Evolutionary conservation across 2,329 filamentous ascomycete genomes (phyloP).

Genomic region (Tolypocladium paradoxum): DNA sequence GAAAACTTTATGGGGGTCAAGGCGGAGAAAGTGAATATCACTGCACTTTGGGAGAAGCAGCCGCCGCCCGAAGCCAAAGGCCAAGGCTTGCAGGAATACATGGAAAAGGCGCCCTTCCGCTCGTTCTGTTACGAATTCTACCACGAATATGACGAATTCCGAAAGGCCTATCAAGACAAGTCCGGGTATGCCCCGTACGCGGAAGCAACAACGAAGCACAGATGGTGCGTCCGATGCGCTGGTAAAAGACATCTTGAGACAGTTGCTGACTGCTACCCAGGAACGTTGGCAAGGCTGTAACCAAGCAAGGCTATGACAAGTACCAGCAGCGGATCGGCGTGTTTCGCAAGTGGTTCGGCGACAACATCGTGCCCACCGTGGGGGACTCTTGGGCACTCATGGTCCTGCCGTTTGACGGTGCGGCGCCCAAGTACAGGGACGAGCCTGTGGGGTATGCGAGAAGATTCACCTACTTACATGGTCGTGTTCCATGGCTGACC

Average conservation of each 20-base stretch:
- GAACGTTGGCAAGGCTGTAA: slow-evolving; percentile 12
- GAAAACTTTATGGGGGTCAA: slow-evolving; percentile 11
- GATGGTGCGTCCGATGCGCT: slow-evolving; percentile 16
- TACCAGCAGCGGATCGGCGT: slow-evolving; percentile 13
- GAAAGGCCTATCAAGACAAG: slow-evolving; percentile 11
- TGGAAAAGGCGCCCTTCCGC: slow-evolving; percentile 18
- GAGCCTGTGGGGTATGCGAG: slow-evolving; percentile 15
- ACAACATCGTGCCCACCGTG: slow-evolving; percentile 12
- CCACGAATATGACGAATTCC: slow-evolving; percentile 17
- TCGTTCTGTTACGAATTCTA: slow-evolving; percentile 23
- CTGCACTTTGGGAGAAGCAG: slow-evolving; percentile 10
- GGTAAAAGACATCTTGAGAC: background rate
- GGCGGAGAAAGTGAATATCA: slow-evolving; percentile 9
- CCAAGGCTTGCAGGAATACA: slow-evolving; percentile 14
- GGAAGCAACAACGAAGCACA: slow-evolving; percentile 16
- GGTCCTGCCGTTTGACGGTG: slow-evolving; percentile 15
- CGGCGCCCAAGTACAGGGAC: slow-evolving; percentile 14
- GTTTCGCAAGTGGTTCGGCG: slow-evolving; percentile 21
- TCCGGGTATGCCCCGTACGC: slow-evolving; percentile 14
- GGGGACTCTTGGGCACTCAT: slow-evolving; percentile 13
- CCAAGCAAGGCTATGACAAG: slow-evolving; percentile 11
- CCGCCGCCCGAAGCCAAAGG: slow-evolving; percentile 11
- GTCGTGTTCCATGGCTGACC: slow-evolving; percentile 3
- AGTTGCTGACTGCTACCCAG: slow-evolving; percentile 8
- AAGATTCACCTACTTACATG: no score